Evolutionary conservation across 441 rosid species (phyloP).

Genomic region (Adansonia madagascariensis): DNA sequence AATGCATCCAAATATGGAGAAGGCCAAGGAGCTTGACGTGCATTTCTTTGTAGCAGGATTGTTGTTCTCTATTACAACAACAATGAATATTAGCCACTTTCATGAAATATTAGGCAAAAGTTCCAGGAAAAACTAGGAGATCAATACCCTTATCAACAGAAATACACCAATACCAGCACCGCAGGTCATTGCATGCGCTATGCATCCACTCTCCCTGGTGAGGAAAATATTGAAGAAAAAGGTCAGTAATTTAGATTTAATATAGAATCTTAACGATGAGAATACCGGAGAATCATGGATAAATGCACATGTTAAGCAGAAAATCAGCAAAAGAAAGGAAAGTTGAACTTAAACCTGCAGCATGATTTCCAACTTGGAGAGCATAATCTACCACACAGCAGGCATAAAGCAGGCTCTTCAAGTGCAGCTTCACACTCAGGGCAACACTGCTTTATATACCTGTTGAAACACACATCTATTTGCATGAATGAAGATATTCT

Average conservation of each 20-base stretch:
- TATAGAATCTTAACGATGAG: not conserved
- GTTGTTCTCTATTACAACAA: slow-evolving; percentile 68
- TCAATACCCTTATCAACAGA: slow-evolving; percentile 75
- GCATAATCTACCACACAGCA: slow-evolving; percentile 93
- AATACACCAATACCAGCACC: slow-evolving; percentile 93
- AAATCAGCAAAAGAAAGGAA: slow-evolving; percentile 23
- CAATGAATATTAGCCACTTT: slow-evolving; percentile 27
- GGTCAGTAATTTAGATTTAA: not conserved
- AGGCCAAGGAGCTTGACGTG: slow-evolving; percentile 90
- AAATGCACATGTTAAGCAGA: slow-evolving; percentile 16
- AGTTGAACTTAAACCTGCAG: slow-evolving; percentile 70
- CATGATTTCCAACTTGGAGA: slow-evolving; percentile 73
- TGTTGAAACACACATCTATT: slow-evolving; percentile 39
- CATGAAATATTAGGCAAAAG: not conserved
- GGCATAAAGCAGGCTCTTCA: slow-evolving; percentile 83
- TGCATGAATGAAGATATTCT: slow-evolving; percentile 25
- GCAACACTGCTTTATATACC: slow-evolving; percentile 82
- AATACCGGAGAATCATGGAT: not conserved
- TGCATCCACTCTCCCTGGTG: slow-evolving; percentile 69
- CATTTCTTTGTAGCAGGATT: slow-evolving; percentile 79
- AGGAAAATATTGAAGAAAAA: slow-evolving; percentile 14
- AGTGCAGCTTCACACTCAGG: slow-evolving; percentile 56
- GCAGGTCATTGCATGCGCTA: slow-evolving; percentile 71
- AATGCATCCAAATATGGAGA: slow-evolving; percentile 91
- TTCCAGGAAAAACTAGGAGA: not conserved